phyloP scores from a whole-genome alignment of 192 early-diverging fungal species.

The Gigaspora rosea region DNA sequence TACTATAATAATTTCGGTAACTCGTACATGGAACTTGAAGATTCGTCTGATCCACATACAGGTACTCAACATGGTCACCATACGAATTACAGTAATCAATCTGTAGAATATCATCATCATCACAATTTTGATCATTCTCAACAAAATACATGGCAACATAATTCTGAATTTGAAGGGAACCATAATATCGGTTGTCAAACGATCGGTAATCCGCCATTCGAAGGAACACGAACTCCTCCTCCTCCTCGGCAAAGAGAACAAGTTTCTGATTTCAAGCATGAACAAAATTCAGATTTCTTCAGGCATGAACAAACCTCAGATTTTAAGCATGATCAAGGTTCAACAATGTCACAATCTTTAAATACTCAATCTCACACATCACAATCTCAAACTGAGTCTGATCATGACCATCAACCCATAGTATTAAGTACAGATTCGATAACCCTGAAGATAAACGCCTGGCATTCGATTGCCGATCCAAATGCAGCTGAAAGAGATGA shows the following conservation, averaged over 20 bases:
- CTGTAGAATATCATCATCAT: neutral
- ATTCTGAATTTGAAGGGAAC: too few relatives aligned
- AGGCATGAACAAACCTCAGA: too few relatives aligned
- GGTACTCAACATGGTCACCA: neutral
- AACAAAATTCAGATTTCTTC: too few relatives aligned
- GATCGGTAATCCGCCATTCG: too few relatives aligned
- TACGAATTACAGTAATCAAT: neutral
- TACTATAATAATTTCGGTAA: too few relatives aligned
- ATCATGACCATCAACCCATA: neutral
- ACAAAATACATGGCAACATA: neutral
- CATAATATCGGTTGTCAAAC: too few relatives aligned
- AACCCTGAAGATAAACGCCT: neutral
- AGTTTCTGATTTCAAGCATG: too few relatives aligned
- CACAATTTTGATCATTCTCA: neutral
- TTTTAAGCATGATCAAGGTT: too few relatives aligned
- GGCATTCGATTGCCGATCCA: slow-evolving; percentile 12
- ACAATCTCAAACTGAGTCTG: neutral
- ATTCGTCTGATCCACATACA: neutral
- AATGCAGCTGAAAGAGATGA: neutral
- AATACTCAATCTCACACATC: neutral
- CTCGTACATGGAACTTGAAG: neutral
- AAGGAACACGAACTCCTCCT: too few relatives aligned
- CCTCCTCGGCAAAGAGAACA: too few relatives aligned
- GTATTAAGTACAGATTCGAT: neutral
- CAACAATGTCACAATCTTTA: neutral